These are phyloP conservation scores for Ophiocordyceps sinensis DNA, from an alignment of 2,329 filamentous ascomycete species.

Conservation along the genomic window DNA sequence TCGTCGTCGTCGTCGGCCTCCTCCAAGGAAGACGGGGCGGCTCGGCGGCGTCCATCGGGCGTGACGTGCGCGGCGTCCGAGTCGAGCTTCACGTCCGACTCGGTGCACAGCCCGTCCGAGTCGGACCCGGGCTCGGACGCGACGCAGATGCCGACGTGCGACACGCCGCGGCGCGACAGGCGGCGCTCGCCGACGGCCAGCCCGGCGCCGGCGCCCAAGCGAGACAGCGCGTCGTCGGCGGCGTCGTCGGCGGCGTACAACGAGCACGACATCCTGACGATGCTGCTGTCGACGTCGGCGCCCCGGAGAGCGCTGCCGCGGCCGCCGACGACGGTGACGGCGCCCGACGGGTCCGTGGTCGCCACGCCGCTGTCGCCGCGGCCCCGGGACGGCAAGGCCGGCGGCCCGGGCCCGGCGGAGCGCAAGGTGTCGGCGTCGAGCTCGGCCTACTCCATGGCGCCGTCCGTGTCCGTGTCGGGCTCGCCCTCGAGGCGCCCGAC, in stretches of 20 bases:
- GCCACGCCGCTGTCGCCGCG: constrained; percentile 15
- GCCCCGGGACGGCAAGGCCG: constrained; percentile 6
- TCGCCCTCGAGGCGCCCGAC: constrained; percentile 10
- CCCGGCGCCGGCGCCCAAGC: constrained; percentile 1
- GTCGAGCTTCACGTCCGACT: constrained; percentile 12
- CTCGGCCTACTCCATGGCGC: constrained; percentile 11
- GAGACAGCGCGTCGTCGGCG: constrained; percentile 1
- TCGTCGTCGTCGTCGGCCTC: background rate
- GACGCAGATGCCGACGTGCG: constrained; percentile 5
- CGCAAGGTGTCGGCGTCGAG: constrained; percentile 11
- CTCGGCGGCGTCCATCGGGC: background rate
- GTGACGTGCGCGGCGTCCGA: constrained; percentile 5
- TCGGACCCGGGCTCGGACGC: constrained; percentile 6
- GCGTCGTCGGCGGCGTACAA: constrained; percentile 17
- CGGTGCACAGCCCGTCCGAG: constrained; percentile 7
- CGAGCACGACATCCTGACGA: constrained; percentile 17
- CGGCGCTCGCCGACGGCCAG: constrained; percentile 4
- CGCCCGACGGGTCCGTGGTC: constrained; percentile 12
- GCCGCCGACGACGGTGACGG: constrained; percentile 13
- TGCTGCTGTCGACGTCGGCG: constrained; percentile 12
- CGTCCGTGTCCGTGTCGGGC: constrained; percentile 6
- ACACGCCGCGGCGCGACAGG: constrained; percentile 3
- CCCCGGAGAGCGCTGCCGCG: constrained; percentile 13
- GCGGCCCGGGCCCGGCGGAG: background rate
- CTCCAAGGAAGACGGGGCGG: too few relatives aligned